Evolutionary conservation across 179 eudicot genomes (phyloP), one percentile per base, ranked within the genome.

Genomic region (Spinacia oleracea): DNA sequence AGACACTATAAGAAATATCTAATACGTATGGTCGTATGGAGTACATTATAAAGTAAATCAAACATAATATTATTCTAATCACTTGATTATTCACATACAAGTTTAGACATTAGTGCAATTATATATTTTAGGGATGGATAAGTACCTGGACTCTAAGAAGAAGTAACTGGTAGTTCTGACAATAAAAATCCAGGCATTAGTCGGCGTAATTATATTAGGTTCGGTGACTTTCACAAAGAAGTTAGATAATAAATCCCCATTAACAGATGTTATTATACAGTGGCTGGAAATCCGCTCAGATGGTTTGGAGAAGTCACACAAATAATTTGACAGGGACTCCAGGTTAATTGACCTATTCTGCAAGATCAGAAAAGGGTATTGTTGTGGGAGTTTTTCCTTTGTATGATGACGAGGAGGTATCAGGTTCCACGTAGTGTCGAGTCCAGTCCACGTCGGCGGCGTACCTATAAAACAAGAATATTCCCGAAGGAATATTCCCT

Each of bases 301-400:
- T 71, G 97, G 97, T 75, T 88, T 89, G 21, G 56, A 68, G 81
- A 90, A 87, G 79, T 93, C 84, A 80, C 78, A 77, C 31, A 71
- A 82, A 48, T 86, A 88, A 68, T 67, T 77, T 58, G 90, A 82
- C 68, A 84, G 80, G 81, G 89, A 84, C 31, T 70, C 68, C 82
- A 89, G 82, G 74, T 82, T 82, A 82, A 86, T 79, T 74, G 95
- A 88, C 82, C 86, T 89, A 87, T 89, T 95, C 98, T 95, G 98
- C 86, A 90, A 84, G 72, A 83, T 81, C 73, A 73, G 62, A 85
- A 82, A 72, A 75, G 67, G 75, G n/a, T n/a, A n/a, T n/a, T n/a
- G n/a, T n/a, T n/a, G n/a, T n/a, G n/a, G n/a, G n/a, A n/a, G n/a
- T n/a, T n/a, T n/a, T n/a, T n/a, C n/a, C n/a, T n/a, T n/a, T n/a